These are phyloP conservation scores for Alternaria angustiovoidea DNA, from an alignment of 2,329 filamentous ascomycete species.

Conservation along the genomic window DNA sequence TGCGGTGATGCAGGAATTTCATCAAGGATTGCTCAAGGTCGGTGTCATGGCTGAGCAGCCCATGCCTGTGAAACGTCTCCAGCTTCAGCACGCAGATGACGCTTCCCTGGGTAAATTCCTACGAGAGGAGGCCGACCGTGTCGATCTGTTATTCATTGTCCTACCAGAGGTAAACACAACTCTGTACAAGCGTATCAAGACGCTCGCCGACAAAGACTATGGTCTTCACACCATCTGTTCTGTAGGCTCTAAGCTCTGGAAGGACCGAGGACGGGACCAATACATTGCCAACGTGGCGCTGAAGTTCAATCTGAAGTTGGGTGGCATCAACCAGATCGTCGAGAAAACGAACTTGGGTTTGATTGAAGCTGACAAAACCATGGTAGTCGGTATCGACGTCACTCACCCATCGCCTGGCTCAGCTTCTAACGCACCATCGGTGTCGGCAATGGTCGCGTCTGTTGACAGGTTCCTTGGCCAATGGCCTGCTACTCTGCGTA, in stretches of 20 bases:
- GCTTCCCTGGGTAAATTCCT: slow-evolving; percentile 5
- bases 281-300: slow-evolving; percentile 56
- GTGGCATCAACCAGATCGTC: slow-evolving; percentile 68
- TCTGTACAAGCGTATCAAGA: slow-evolving; percentile 37
- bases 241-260: slow-evolving; percentile 50
- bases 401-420: slow-evolving; percentile 80
- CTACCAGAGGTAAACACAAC: slow-evolving; percentile 24
- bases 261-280: slow-evolving; percentile 44
- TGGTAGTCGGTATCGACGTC: slow-evolving; percentile 87
- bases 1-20: slow-evolving; percentile 18
- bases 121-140: slow-evolving; percentile 2
- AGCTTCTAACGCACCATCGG: slow-evolving; percentile 68
- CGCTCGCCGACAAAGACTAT: slow-evolving; percentile 26
- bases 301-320: slow-evolving; percentile 60
- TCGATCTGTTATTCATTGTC: slow-evolving; percentile 28
- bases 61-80: slow-evolving; percentile 8
- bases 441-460: slow-evolving; percentile 81
- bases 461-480: slow-evolving; percentile 73
- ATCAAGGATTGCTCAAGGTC: slow-evolving; percentile 17
- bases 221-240: slow-evolving; percentile 35
- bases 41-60: slow-evolving; percentile 19
- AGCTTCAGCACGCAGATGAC: slow-evolving; percentile 14
- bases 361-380: slow-evolving; percentile 69
- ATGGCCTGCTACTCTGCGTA: slow-evolving; percentile 75
- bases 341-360: slow-evolving; percentile 63